A percentile compares a stretch with the other conserved stretches of the same genome.
phyloP scores from a whole-genome alignment of 768 basidiomycete species.

The Podaxis mareebaensis region DNA sequence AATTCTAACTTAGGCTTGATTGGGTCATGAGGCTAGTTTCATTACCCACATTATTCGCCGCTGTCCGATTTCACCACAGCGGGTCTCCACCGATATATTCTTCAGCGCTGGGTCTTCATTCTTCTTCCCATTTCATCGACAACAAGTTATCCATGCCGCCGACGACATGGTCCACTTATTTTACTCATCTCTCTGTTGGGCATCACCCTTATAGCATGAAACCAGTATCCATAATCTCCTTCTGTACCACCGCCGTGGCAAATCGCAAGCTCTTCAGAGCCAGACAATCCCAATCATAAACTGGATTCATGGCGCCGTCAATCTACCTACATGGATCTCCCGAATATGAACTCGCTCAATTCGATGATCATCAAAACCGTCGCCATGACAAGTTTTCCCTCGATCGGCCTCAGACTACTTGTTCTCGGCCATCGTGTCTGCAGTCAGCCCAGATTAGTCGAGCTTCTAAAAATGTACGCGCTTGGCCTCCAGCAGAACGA shows the following conservation, averaged over 20 bases:
- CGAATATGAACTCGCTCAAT: not conserved
- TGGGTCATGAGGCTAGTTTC: not conserved
- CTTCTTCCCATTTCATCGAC: not conserved
- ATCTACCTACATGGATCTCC: not conserved
- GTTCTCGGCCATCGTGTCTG: constrained; percentile 3
- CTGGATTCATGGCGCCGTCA: not conserved
- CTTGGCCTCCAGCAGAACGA: not conserved
- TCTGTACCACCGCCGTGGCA: too few relatives aligned
- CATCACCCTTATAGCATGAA: too few relatives aligned
- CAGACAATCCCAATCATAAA: not conserved
- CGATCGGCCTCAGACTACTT: not conserved
- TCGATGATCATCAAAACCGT: not conserved
- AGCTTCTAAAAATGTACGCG: not conserved
- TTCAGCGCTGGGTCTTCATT: not conserved
- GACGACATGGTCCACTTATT: not conserved
- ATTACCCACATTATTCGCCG: not conserved
- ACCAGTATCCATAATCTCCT: too few relatives aligned
- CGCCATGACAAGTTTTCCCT: constrained; percentile 6
- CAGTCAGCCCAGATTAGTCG: not conserved
- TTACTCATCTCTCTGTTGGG: too few relatives aligned
- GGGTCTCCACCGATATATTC: not conserved
- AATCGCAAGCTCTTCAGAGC: not conserved
- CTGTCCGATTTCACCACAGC: not conserved
- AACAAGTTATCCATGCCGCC: not conserved
- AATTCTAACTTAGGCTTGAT: not conserved